Evolutionary conservation across 176 grass and related monocot genomes (phyloP), one percentile per base, ranked within the genome.

Genomic region (Carex kokanica): DNA sequence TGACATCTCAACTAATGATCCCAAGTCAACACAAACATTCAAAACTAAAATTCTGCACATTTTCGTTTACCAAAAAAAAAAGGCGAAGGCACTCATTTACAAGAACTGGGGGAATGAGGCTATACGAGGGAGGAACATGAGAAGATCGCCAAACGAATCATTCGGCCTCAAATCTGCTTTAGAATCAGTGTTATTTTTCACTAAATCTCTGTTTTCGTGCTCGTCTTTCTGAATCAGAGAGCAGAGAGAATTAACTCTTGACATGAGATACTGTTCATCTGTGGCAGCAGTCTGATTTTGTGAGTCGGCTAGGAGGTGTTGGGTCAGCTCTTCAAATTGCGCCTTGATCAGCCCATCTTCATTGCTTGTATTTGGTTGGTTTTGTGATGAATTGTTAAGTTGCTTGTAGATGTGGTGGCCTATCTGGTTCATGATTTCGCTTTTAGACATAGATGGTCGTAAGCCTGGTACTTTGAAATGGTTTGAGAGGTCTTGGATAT

Each of bases 201-300:
- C 18, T 40, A 13, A 38, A 62, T 24, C 27, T 16, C 72, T 34
- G 5, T 29, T 54, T 40, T 81, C 56, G 15, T 13, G 16, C 63
- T 78, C 38, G 60, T 90, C 91, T 72, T 74, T 93, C 21, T 97
- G 86, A 57, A 97, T 86, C 66, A 97, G 66, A 60, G 83, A 87
- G 74, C 91, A 97, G 3, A 97, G 86, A 52, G 94, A 97, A 71
- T 97, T 88, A 55, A 97, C 94, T 79, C 90, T 90, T 3, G 86
- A 90, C 94, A 97, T 94, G 25, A 97, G 74, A 78, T 84, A 90
- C 51, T 80, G 86, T 77, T 97, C 91, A 77, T 97, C 91, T 15
- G 81, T 78, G 27, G 88, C 2, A 29, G 41, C 55, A 16, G 21
- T 63, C 15, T 75, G 85, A 20, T 87, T 83, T 58, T 92, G 94